Base-by-base conservation (phyloP, 169 alveolate genomes). In the Neospora caninum region DNA sequence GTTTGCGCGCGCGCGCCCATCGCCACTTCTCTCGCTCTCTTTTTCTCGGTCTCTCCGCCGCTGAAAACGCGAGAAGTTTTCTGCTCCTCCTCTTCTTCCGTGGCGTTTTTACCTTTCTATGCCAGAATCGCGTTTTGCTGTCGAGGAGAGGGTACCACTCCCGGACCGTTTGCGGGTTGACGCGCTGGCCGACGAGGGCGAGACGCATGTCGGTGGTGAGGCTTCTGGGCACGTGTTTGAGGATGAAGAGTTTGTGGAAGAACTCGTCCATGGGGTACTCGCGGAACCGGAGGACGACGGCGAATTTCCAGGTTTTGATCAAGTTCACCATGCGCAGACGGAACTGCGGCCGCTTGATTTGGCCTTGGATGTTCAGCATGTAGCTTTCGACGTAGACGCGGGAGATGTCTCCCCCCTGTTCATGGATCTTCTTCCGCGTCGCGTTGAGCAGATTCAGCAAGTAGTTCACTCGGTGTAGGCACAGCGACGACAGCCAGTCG, bases 91-190 rank as follows among this genome's bases (percentile, higher is more conserved):
- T 22, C 4, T n/a, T 18, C 45, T 16, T 78, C 27, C 27, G 45
- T 78, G 1, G 1, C 45, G 39, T n/a, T 13, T 25, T 39, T n/a
- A 93, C 95, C 93, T 67, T 64, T 80, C 92, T 49, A 53, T 93
- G 95, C 58, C 36, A 49, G 73, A n/a, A 22, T 4, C 95, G 54
- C 38, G 95, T 93, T 73, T 25, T 34, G 34, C 93, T 86, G 70
- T 83, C 91, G 64, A 93, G 91, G 87, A 83, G 87, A 29, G 95
- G 95, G 45, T 31, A 67, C 95, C 95, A 93, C 36, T 89, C 95
- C 27, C 93, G 41, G 7, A 70, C 78, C 20, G 83, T 83, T 7
- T 64, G 69, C 29, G 69, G 93, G 34, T 53, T 45, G 41, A 93
- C 93, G 36, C 88, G 80, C 39, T 89, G 82, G 64, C 54, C 86